These are phyloP conservation scores for Psidium friedrichsthalianum DNA, from an alignment of 345 rosid genomes.

Conservation along the genomic window DNA sequence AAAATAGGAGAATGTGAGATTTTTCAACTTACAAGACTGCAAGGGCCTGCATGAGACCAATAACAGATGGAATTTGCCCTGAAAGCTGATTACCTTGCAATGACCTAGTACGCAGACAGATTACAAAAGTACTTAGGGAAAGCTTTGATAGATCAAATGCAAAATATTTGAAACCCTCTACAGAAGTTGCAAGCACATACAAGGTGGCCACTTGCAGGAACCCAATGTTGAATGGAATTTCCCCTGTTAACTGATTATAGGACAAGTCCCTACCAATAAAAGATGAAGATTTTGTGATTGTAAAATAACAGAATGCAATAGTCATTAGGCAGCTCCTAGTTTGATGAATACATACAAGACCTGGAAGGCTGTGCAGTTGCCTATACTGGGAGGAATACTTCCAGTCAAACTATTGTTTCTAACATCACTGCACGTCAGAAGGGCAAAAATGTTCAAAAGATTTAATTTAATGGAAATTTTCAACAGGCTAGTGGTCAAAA, in stretches of 20 bases:
- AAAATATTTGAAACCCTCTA: background rate
- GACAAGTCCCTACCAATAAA: slow-evolving; percentile 71
- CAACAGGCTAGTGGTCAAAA: background rate
- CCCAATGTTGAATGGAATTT: slow-evolving; percentile 94
- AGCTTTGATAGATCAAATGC: background rate
- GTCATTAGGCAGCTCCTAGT: background rate
- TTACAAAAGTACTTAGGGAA: background rate
- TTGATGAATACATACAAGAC: slow-evolving; percentile 70
- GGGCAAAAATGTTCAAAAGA: background rate
- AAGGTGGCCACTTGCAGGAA: slow-evolving; percentile 97
- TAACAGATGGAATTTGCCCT: slow-evolving; percentile 87
- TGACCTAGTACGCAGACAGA: slow-evolving; percentile 36
- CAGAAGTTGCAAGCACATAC: slow-evolving; percentile 24
- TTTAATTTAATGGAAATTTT: background rate
- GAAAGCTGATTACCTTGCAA: slow-evolving; percentile 83
- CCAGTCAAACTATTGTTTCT: slow-evolving; percentile 93
- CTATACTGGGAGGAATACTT: slow-evolving; percentile 75
- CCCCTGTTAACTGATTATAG: slow-evolving; percentile 77
- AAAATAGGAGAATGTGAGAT: background rate
- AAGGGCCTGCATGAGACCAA: slow-evolving; percentile 99
- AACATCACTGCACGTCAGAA: slow-evolving; percentile 50
- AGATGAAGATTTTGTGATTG: background rate
- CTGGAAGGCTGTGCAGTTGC: slow-evolving; percentile 97
- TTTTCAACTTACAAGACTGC: slow-evolving; percentile 76
- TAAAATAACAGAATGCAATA: background rate